A percentile compares a stretch with the other conserved stretches of the same genome.
Conservation (phyloP, 2,329 filamentous ascomycete genomes). For the Pseudogymnoascus sp. region DNA sequence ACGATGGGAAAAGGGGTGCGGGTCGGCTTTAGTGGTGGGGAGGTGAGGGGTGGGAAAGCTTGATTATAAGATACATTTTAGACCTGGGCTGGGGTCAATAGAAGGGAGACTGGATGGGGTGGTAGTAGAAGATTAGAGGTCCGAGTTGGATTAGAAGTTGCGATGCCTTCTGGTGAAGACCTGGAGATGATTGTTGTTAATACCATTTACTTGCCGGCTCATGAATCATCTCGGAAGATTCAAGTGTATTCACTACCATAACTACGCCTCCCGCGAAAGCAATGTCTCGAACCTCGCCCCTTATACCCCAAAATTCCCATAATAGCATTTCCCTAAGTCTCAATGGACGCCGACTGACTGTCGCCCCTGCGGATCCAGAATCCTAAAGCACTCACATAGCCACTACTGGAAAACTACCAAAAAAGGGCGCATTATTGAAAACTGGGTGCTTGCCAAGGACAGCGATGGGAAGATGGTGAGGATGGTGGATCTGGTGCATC, state of each 20-base stretch:
- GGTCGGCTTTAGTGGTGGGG: not conserved
- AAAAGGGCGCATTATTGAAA: not conserved
- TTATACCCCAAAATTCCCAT: no score
- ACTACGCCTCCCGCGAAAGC: not conserved
- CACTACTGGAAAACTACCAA: not conserved
- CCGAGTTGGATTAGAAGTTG: not conserved
- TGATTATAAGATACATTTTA: not conserved
- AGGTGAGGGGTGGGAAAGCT: not conserved
- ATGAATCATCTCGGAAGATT: not conserved
- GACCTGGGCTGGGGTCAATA: not conserved
- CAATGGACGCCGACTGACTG: not conserved
- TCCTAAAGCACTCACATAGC: not conserved
- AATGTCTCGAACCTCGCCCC: not conserved
- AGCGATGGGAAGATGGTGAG: not conserved
- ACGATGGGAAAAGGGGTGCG: not conserved
- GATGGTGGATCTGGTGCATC: not conserved
- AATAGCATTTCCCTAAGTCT: no score
- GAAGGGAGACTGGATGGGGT: not conserved
- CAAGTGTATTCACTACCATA: not conserved
- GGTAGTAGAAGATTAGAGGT: not conserved
- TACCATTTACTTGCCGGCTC: not conserved
- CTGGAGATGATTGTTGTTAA: not conserved
- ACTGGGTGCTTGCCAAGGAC: not conserved
- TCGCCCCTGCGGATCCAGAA: not conserved
- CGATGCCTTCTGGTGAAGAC: not conserved